Percentiles rank a stretch among this genome's conserved stretches.
These are phyloP conservation scores for Ceratobasidium sp. DNA, from an alignment of 1,284 basidiomycete species.

Conservation along the genomic window DNA sequence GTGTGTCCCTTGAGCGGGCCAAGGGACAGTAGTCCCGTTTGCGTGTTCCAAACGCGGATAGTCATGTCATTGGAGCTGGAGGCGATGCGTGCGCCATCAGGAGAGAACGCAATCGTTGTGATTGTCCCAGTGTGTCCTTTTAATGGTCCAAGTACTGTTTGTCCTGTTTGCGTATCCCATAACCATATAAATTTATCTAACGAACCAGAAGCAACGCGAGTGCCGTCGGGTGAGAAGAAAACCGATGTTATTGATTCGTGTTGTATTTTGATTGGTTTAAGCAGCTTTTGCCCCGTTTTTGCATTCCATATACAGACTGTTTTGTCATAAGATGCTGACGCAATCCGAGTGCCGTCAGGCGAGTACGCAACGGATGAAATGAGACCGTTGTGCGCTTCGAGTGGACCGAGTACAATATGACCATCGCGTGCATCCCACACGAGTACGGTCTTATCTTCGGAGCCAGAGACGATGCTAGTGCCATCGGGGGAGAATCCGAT, in stretches of 20 bases:
- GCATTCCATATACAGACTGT: neutral
- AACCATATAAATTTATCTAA: slow-evolving; percentile 29
- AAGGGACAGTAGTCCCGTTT: neutral
- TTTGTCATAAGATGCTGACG: neutral
- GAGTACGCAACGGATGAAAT: slow-evolving; percentile 4
- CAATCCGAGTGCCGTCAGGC: neutral
- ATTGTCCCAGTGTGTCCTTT: slow-evolving; percentile 49
- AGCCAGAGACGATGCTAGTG: slow-evolving; percentile 3
- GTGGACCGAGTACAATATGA: neutral
- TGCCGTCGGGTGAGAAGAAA: slow-evolving; percentile 32
- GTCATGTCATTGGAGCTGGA: slow-evolving; percentile 1
- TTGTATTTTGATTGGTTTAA: neutral
- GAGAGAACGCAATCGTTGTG: neutral
- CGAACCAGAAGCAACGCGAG: slow-evolving; percentile 33
- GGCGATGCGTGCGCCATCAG: neutral
- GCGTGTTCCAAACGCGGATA: neutral
- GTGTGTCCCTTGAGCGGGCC: neutral
- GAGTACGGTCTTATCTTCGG: slow-evolving; percentile 3
- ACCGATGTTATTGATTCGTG: neutral
- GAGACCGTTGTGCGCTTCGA: neutral
- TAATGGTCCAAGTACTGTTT: slow-evolving; percentile 40
- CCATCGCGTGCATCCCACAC: neutral
- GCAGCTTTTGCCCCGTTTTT: neutral
- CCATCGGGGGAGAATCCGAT: slow-evolving; percentile 25
- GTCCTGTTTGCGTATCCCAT: slow-evolving; percentile 28